Base-by-base conservation (phyloP, 768 basidiomycete species). In the Phanerodontia chrysosporium region DNA sequence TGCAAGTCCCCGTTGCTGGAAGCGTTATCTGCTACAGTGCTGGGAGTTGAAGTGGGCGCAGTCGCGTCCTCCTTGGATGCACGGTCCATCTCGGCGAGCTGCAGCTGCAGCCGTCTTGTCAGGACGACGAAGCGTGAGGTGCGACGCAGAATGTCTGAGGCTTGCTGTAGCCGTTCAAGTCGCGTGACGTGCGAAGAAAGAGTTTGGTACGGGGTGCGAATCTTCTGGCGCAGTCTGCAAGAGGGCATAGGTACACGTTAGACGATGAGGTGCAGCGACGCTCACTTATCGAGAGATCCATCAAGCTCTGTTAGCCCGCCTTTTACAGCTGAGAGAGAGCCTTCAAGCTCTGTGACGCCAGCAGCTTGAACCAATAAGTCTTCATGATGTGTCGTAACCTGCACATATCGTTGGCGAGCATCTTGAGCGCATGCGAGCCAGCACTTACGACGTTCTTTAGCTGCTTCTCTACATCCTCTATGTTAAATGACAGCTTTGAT, bases 391-490 rank as follows among this genome's bases (percentile, higher is more conserved):
- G 79, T 76, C 30, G 89, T 86, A 53, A 95, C 90, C 91, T 95
- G 59, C 12, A 25, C 42, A 29, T 25, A 30, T 30, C 7, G 42
- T 13, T 29, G n/a, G 48, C 29, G 25, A 12, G 51, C 3, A 45
- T 27, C 22, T 22, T 28, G 5, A 27, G 48, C 22, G 14, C 25
- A 25, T 32, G 1, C 13, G 7, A 18, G 18, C 2, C 5, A 12
- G 44, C 21, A 67, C 87, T 63, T 59, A 95, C 94, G 72, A 96
- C 77, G 49, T 78, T 80, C 73, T 90, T 90, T 53, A 98, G 87
- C 72, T 98, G 93, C 70, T 89, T 92, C 27, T 88, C 86, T 21
- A 96, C 86, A 71, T 98, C 95, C 42, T 98, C 96, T 59, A 98
- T 88, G 0, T 87, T 90, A 67, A 86, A 82, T 61, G 86, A 89